These are phyloP conservation scores for Orbilia javanica DNA, from an alignment of 2,329 filamentous ascomycete species.

Conservation along the genomic window DNA sequence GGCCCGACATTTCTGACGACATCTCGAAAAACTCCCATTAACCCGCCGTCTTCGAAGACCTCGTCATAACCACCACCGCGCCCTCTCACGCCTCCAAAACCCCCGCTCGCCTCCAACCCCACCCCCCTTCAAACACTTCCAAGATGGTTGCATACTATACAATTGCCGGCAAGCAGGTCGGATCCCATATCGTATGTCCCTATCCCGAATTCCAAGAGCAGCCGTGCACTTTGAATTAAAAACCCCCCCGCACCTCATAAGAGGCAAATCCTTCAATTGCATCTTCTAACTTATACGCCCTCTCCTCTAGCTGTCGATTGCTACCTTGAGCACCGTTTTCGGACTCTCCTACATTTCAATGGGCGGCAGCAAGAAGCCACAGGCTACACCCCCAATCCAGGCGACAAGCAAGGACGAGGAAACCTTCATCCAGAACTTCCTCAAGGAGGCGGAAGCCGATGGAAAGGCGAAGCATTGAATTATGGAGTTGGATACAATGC, in stretches of 20 bases:
- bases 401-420: slow-evolving; percentile 61
- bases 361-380: slow-evolving; percentile 59
- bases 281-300: not conserved
- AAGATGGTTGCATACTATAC: slow-evolving; percentile 70
- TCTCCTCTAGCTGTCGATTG: slow-evolving; percentile 60
- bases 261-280: not conserved
- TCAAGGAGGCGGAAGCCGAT: slow-evolving; percentile 61
- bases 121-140: not conserved
- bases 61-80: not conserved
- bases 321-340: slow-evolving; percentile 58
- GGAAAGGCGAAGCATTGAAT: slow-evolving; percentile 60
- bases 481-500: slow-evolving; percentile 3
- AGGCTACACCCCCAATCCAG: slow-evolving; percentile 61
- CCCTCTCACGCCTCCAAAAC: not conserved
- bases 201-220: not conserved
- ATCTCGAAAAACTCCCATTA: slow-evolving; percentile 6
- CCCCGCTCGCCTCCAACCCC: not conserved
- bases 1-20: slow-evolving; percentile 17
- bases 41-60: not conserved
- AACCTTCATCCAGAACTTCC: slow-evolving; percentile 62
- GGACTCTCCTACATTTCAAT: slow-evolving; percentile 44
- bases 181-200: slow-evolving; percentile 69
- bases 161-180: slow-evolving; percentile 69
- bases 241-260: not conserved
- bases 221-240: not conserved